A percentile compares a stretch with the other conserved stretches of the same genome.
Evolutionary conservation across 2,329 filamentous ascomycete genomes (phyloP).

Genomic region (Claviceps lovelessii): DNA sequence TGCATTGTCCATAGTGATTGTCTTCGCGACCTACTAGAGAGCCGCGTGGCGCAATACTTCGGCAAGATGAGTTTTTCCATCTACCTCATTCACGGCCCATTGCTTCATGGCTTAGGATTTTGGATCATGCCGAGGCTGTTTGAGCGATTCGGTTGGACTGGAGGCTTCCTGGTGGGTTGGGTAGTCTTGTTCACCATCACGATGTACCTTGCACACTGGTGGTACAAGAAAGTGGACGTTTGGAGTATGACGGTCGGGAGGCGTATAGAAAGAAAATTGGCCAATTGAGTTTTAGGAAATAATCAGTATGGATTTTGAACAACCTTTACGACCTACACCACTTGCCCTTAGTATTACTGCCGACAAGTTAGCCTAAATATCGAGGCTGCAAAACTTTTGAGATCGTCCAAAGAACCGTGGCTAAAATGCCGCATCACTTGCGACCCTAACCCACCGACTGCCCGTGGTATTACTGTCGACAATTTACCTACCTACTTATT

Average conservation of each 20-base stretch:
- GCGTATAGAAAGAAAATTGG: conserved; percentile 15
- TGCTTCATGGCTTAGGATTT: conserved; percentile 46
- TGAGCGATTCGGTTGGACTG: conserved; percentile 18
- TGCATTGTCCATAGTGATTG: conserved; percentile 20
- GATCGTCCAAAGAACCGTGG: no score
- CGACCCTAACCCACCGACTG: no score
- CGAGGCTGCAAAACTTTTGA: no score
- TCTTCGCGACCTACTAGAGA: conserved; percentile 17
- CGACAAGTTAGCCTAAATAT: no score
- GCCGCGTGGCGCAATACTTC: conserved; percentile 20
- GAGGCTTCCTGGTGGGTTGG: conserved; percentile 20
- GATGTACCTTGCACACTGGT: conserved; percentile 21
- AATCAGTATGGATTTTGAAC: not conserved
- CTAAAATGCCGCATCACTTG: no score
- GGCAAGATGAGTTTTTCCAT: conserved; percentile 27
- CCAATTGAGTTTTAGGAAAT: not conserved
- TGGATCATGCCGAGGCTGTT: conserved; percentile 34
- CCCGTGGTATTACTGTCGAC: no score
- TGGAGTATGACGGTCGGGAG: conserved; percentile 25
- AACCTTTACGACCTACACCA: not conserved
- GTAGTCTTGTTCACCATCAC: conserved; percentile 16
- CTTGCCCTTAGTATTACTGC: no score
- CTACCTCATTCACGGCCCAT: conserved; percentile 36
- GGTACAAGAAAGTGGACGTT: conserved; percentile 21
- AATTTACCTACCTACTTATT: no score